Conservation (phyloP, 1,284 basidiomycete species). For the Ustilago curta region DNA sequence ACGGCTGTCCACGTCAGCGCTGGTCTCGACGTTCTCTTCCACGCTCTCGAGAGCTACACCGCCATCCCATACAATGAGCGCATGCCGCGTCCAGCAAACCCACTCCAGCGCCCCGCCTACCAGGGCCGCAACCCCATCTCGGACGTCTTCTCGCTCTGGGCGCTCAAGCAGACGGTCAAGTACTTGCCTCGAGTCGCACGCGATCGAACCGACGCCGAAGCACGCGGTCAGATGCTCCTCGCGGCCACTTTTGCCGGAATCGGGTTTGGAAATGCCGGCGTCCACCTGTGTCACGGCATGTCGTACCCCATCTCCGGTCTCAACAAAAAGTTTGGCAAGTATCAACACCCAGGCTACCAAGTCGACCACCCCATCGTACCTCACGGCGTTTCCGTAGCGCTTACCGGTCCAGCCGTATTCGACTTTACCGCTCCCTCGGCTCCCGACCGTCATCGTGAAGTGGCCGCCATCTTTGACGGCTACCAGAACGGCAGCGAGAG, state of each 20-base stretch:
- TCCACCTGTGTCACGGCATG: constrained; percentile 70
- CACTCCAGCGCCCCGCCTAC: constrained; percentile 87
- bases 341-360: constrained; percentile 75
- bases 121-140: constrained; percentile 95
- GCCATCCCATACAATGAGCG: constrained; percentile 79
- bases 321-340: constrained; percentile 80
- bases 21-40: constrained; percentile 90
- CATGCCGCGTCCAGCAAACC: constrained; percentile 87
- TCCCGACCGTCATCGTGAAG: constrained; percentile 88
- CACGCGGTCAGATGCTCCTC: constrained; percentile 89
- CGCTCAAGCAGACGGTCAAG: constrained; percentile 87
- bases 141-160: constrained; percentile 96
- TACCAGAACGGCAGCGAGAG: constrained; percentile 41
- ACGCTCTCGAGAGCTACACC: constrained; percentile 82
- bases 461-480: constrained; percentile 83
- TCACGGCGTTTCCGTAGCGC: constrained; percentile 71
- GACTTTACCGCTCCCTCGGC: constrained; percentile 73
- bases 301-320: constrained; percentile 74
- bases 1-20: constrained; percentile 86
- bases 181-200: constrained; percentile 88
- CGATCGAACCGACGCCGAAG: constrained; percentile 81
- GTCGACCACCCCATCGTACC: constrained; percentile 89
- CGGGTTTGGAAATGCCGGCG: constrained; percentile 93
- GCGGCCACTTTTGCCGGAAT: constrained; percentile 78
- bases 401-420: constrained; percentile 52